phyloP scores from a whole-genome alignment of 2,329 filamentous ascomycete genomes.

The Periconia macrospinosa region DNA sequence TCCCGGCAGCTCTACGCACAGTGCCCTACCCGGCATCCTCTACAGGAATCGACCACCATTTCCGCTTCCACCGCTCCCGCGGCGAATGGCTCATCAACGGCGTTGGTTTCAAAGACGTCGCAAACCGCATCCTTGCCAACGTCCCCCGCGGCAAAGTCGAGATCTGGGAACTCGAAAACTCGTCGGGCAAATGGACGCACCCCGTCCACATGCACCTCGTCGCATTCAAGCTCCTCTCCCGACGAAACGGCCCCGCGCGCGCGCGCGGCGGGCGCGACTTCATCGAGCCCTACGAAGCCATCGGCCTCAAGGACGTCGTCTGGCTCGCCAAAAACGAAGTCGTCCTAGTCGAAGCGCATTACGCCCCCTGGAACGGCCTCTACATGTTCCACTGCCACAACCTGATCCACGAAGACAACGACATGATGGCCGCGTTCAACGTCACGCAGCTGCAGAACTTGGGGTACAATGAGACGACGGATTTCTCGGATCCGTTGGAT shows the following conservation, averaged over 20 bases:
- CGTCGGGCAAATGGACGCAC: slow-evolving; percentile 54
- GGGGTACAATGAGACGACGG: slow-evolving; percentile 32
- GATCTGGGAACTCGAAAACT: slow-evolving; percentile 47
- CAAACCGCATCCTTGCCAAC: slow-evolving; percentile 35
- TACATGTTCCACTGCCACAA: slow-evolving; percentile 53
- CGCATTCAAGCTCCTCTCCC: slow-evolving; percentile 55
- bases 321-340: slow-evolving; percentile 55
- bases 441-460: slow-evolving; percentile 36
- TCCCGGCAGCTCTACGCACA: slow-evolving; percentile 15
- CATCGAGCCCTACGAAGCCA: slow-evolving; percentile 55
- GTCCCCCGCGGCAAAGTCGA: slow-evolving; percentile 35
- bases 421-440: slow-evolving; percentile 50
- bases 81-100: slow-evolving; percentile 33
- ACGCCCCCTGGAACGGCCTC: slow-evolving; percentile 48
- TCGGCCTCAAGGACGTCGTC: slow-evolving; percentile 60
- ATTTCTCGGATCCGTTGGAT: slow-evolving; percentile 27
- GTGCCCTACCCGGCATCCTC: slow-evolving; percentile 31
- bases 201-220: slow-evolving; percentile 60
- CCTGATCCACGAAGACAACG: slow-evolving; percentile 48
- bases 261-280: slow-evolving; percentile 25
- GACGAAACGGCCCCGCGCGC: slow-evolving; percentile 43
- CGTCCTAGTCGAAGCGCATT: slow-evolving; percentile 29
- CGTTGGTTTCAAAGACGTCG: slow-evolving; percentile 24
- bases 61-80: slow-evolving; percentile 32
- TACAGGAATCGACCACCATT: slow-evolving; percentile 28